These are phyloP conservation scores for Capillidium heterosporum DNA, from an alignment of 371 early-diverging fungal species.

Conservation along the genomic window DNA sequence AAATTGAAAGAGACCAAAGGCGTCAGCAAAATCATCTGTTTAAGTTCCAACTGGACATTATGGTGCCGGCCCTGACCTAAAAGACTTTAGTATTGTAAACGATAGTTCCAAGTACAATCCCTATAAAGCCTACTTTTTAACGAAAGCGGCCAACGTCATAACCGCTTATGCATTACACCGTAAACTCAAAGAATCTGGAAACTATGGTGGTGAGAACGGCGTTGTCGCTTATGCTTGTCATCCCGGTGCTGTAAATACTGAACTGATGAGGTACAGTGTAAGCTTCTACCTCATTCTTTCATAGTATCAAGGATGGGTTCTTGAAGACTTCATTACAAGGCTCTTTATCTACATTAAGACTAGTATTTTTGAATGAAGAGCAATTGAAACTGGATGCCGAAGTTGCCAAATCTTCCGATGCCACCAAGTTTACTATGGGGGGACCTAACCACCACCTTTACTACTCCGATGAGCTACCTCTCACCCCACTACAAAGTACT, in stretches of 20 bases:
- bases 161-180: background rate
- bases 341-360: background rate
- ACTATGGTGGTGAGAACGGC: background rate
- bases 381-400: background rate
- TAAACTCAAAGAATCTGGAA: background rate
- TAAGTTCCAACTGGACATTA: background rate
- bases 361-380: background rate
- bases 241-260: constrained; percentile 2
- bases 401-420: too few relatives aligned
- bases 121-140: background rate
- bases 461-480: background rate
- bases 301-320: background rate
- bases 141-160: background rate
- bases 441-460: background rate
- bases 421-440: too few relatives aligned
- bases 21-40: background rate
- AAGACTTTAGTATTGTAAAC: background rate
- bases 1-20: background rate
- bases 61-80: too few relatives aligned
- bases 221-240: background rate
- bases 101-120: background rate
- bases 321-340: constrained; percentile 2
- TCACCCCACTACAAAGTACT: background rate
- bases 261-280: background rate
- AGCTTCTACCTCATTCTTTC: background rate